phyloP scores from a whole-genome alignment of 148 eudicot species.

The Hydrangea macrophylla region DNA sequence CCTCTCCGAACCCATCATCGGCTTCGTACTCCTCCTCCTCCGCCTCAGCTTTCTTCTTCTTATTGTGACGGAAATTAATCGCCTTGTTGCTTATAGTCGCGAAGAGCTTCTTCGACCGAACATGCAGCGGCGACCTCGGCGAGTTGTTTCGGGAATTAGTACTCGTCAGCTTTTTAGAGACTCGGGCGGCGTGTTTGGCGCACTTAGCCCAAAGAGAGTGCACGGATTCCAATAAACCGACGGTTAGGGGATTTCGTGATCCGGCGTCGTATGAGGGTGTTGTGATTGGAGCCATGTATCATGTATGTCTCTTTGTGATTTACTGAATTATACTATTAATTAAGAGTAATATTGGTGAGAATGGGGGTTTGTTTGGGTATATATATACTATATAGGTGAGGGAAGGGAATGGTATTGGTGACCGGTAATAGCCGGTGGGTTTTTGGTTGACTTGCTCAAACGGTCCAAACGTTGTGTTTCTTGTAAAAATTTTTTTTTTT shows the following conservation, averaged over 20 bases:
- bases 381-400: conserved; percentile 10
- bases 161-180: conserved; percentile 29
- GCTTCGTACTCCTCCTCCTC: not conserved
- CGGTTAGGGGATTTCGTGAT: conserved; percentile 23
- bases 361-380: not conserved
- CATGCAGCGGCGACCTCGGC: conserved; percentile 15
- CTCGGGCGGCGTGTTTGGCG: conserved; percentile 36
- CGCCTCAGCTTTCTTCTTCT: too few species aligned
- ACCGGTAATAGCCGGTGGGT: conserved; percentile 21
- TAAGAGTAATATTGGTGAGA: not conserved
- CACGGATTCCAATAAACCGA: conserved; percentile 36
- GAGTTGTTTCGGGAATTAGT: not conserved
- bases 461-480: not conserved
- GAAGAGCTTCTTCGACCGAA: conserved; percentile 22
- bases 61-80: conserved; percentile 17
- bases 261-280: conserved; percentile 1
- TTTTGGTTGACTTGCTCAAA: not conserved
- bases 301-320: not conserved
- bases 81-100: conserved; percentile 27
- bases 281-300: conserved; percentile 2
- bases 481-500: not conserved
- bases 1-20: conserved; percentile 31
- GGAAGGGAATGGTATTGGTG: not conserved
- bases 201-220: conserved; percentile 28
- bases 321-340: too few species aligned